These are phyloP conservation scores for Neofusicoccum umdonicola DNA, from an alignment of 2,329 filamentous ascomycete species.

Conservation along the genomic window DNA sequence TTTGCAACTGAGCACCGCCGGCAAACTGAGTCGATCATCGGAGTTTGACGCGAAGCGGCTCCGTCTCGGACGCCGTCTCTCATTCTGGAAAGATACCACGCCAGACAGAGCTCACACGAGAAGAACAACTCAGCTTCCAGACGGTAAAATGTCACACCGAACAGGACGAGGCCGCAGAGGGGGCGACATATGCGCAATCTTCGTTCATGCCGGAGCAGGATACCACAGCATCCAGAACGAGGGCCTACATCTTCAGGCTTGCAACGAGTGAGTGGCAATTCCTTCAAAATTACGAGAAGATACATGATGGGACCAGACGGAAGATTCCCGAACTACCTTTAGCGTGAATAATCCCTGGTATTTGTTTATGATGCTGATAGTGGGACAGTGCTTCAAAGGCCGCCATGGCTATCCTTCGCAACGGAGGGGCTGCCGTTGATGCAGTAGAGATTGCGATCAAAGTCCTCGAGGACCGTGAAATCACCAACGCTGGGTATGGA, in stretches of 20 bases:
- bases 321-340: too few relatives aligned
- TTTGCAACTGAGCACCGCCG: background rate
- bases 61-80: conserved; percentile 1
- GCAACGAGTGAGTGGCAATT: conserved; percentile 69
- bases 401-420: conserved; percentile 77
- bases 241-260: conserved; percentile 76
- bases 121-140: background rate
- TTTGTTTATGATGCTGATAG: conserved; percentile 19
- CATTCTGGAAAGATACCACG: background rate
- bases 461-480: conserved; percentile 86
- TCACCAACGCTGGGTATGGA: conserved; percentile 94
- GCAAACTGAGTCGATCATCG: background rate
- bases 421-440: conserved; percentile 77
- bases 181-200: conserved; percentile 62
- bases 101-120: background rate
- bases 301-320: too few relatives aligned
- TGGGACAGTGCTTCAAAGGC: conserved; percentile 69
- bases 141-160: background rate
- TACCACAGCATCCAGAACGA: conserved; percentile 91
- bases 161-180: background rate
- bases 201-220: conserved; percentile 92
- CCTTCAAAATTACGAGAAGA: too few relatives aligned
- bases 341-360: too few relatives aligned
- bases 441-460: conserved; percentile 88
- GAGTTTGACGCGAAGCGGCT: background rate